Conservation (phyloP, 768 basidiomycete genomes). For the Phlebiopsis gigantea region DNA sequence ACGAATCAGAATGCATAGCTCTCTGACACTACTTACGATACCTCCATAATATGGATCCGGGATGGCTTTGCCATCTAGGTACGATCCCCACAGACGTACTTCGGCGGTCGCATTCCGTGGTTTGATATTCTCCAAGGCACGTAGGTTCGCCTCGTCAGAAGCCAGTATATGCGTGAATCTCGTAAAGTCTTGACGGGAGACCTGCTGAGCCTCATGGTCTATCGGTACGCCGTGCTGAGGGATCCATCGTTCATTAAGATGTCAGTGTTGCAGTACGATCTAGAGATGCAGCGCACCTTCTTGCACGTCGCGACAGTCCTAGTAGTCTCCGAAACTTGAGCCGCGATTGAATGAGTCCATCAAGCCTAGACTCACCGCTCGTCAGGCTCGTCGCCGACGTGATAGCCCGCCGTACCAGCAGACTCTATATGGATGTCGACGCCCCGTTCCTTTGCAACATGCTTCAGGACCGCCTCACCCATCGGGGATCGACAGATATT, state of each 20-base stretch:
- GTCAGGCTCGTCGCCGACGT: slow-evolving; percentile 80
- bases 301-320: slow-evolving; percentile 69
- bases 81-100: slow-evolving; percentile 78
- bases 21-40: slow-evolving; percentile 45
- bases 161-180: slow-evolving; percentile 83
- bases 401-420: slow-evolving; percentile 82
- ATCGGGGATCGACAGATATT: slow-evolving; percentile 91
- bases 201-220: slow-evolving; percentile 60
- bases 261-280: not conserved
- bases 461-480: slow-evolving; percentile 81
- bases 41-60: slow-evolving; percentile 84
- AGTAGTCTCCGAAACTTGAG: not conserved
- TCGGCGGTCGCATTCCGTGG: slow-evolving; percentile 50
- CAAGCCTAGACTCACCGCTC: slow-evolving; percentile 45
- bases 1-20: not conserved
- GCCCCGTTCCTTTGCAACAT: slow-evolving; percentile 62
- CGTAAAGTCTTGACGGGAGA: slow-evolving; percentile 59
- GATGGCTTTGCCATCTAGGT: slow-evolving; percentile 64
- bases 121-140: slow-evolving; percentile 48
- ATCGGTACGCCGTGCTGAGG: slow-evolving; percentile 69
- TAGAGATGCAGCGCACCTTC: slow-evolving; percentile 40
- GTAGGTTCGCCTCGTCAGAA: slow-evolving; percentile 73
- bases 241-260: not conserved
- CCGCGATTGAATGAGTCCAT: not conserved
- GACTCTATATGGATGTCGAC: slow-evolving; percentile 72